A percentile compares a stretch with the other conserved stretches of the same genome.
Evolutionary conservation across 2,329 filamentous ascomycete species (phyloP).

Genomic region (Sarocladium strictum): DNA sequence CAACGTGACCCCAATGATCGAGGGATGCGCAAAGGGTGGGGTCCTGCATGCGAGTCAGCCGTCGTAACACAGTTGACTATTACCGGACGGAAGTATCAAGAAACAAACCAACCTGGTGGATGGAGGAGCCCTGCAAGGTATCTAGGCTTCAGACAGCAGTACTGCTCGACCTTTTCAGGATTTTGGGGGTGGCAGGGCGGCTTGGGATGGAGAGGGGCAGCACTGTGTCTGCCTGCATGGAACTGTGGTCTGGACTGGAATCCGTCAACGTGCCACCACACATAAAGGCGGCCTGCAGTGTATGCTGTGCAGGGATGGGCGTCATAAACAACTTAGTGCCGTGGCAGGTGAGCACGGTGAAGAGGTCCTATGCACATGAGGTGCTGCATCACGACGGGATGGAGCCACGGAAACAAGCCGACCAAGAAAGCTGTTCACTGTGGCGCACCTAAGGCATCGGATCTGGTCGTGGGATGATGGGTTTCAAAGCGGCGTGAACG

Average conservation of each 20-base stretch:
- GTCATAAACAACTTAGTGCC: conserved; percentile 3
- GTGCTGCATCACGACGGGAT: not conserved
- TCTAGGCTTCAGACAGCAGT: not conserved
- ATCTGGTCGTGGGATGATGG: not conserved
- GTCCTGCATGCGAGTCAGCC: conserved; percentile 7
- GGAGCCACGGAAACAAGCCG: not conserved
- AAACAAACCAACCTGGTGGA: not conserved
- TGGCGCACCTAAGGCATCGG: not conserved
- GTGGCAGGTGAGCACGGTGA: not conserved
- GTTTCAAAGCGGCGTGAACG: not conserved
- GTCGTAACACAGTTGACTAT: not conserved
- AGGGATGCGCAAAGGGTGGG: not conserved
- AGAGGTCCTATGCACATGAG: not conserved
- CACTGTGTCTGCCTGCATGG: not conserved
- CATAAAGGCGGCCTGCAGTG: not conserved
- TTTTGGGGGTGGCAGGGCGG: not conserved
- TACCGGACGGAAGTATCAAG: not conserved
- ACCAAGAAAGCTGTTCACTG: not conserved
- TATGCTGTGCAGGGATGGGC: not conserved
- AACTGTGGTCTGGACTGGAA: conserved; percentile 3
- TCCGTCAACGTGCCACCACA: not conserved
- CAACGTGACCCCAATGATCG: conserved; percentile 4
- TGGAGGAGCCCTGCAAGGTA: not conserved
- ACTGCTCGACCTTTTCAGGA: not conserved
- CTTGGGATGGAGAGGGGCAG: not conserved